Evolutionary conservation across 805 yeast genomes (phyloP).

Genomic region (Barnettozyma californica): DNA sequence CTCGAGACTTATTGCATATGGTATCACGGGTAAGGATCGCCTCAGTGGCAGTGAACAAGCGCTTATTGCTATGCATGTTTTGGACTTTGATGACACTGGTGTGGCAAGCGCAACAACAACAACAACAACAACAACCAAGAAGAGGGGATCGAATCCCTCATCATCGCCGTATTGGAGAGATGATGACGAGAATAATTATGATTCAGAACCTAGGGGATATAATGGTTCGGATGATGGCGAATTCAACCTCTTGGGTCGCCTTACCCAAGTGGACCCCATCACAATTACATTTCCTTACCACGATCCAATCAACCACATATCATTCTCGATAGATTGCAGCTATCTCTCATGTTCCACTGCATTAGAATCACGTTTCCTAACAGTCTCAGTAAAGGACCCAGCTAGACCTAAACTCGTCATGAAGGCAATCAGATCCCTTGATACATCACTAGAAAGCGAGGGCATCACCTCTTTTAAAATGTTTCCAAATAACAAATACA

Average conservation of each 20-base stretch:
- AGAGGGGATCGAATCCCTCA: not conserved
- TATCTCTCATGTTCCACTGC: slow-evolving; percentile 64
- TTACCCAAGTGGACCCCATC: slow-evolving; percentile 47
- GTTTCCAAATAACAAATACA: slow-evolving; percentile 57
- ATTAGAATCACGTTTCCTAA: slow-evolving; percentile 72
- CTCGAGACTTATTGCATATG: slow-evolving; percentile 66
- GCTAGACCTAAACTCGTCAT: slow-evolving; percentile 61
- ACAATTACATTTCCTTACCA: slow-evolving; percentile 79
- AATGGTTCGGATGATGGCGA: slow-evolving; percentile 6
- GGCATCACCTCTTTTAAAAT: slow-evolving; percentile 82
- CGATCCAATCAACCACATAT: slow-evolving; percentile 74
- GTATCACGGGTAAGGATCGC: slow-evolving; percentile 76
- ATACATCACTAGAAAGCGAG: slow-evolving; percentile 70
- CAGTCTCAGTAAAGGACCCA: slow-evolving; percentile 60
- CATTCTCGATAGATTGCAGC: slow-evolving; percentile 66
- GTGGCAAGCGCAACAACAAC: not conserved
- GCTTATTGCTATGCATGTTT: slow-evolving; percentile 55
- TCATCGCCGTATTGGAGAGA: not conserved
- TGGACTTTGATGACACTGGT: slow-evolving; percentile 7
- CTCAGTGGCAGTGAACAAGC: slow-evolving; percentile 69
- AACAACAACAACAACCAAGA: not conserved
- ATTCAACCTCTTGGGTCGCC: slow-evolving; percentile 8
- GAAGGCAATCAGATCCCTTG: slow-evolving; percentile 60
- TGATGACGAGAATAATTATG: not conserved
- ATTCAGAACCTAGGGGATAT: not conserved